These are phyloP conservation scores for Hypoxylon trugodes DNA, from an alignment of 495 filamentous ascomycete genomes.

Conservation along the genomic window DNA sequence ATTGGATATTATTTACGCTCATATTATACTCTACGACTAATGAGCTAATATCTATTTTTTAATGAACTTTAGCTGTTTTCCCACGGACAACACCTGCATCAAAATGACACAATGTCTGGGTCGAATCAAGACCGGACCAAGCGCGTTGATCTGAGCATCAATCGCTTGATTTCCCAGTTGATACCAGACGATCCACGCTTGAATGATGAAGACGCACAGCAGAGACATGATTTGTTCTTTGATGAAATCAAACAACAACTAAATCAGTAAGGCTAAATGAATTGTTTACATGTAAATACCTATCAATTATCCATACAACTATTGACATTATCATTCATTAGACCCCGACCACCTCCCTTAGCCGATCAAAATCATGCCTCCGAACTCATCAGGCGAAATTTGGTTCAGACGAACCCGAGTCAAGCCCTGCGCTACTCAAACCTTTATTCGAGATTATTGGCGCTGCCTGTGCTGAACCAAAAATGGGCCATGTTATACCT, in stretches of 20 bases:
- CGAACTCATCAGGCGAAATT: constrained; percentile 87
- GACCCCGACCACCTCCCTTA: constrained; percentile 44
- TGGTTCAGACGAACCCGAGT: constrained; percentile 80
- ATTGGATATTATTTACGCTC: too few relatives aligned
- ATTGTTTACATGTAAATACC: neutral
- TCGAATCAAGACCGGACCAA: constrained; percentile 43
- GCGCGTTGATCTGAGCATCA: constrained; percentile 57
- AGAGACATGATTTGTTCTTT: constrained; percentile 60
- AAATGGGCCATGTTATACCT: constrained; percentile 98
- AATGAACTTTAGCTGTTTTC: neutral
- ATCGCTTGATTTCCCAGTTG: constrained; percentile 64
- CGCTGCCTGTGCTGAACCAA: constrained; percentile 87
- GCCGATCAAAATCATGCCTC: constrained; percentile 86
- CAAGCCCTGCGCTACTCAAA: constrained; percentile 89
- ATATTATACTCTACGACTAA: too few relatives aligned
- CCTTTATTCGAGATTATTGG: constrained; percentile 84
- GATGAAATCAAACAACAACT: constrained; percentile 57
- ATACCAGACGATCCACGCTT: constrained; percentile 59
- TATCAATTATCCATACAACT: constrained; percentile 4
- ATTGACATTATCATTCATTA: constrained; percentile 32
- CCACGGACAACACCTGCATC: neutral
- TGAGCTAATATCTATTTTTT: neutral
- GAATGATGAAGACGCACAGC: constrained; percentile 58
- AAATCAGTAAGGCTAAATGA: constrained; percentile 52
- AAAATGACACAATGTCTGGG: constrained; percentile 47